These are phyloP conservation scores for Alternaria metachromatica DNA, from an alignment of 2,329 filamentous ascomycete species.

Conservation along the genomic window DNA sequence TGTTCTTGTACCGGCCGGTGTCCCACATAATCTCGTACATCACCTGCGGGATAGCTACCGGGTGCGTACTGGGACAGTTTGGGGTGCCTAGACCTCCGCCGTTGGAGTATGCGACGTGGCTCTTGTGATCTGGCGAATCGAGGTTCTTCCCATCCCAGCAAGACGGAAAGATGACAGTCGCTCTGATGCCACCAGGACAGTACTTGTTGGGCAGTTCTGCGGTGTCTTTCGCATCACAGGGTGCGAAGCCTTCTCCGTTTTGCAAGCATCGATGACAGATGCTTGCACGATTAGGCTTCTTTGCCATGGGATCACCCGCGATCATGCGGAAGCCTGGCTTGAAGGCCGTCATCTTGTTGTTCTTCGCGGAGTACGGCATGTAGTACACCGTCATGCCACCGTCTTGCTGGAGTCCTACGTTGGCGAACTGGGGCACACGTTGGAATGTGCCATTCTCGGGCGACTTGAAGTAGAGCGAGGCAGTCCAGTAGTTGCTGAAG, in stretches of 20 bases:
- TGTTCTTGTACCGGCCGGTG: slow-evolving; percentile 38
- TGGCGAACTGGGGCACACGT: slow-evolving; percentile 40
- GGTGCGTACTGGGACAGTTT: slow-evolving; percentile 51
- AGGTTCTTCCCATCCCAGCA: slow-evolving; percentile 70
- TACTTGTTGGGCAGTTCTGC: slow-evolving; percentile 65
- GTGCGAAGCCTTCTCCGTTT: slow-evolving; percentile 27
- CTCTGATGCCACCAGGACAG: slow-evolving; percentile 77
- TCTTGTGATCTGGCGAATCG: slow-evolving; percentile 62
- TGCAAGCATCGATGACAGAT: slow-evolving; percentile 42
- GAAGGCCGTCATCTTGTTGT: slow-evolving; percentile 39
- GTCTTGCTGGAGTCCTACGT: slow-evolving; percentile 38
- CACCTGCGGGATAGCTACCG: slow-evolving; percentile 55
- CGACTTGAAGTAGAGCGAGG: slow-evolving; percentile 40
- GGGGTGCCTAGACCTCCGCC: slow-evolving; percentile 51
- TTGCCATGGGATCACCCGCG: slow-evolving; percentile 31
- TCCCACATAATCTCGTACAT: slow-evolving; percentile 58
- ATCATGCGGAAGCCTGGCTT: slow-evolving; percentile 40
- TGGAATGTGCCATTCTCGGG: slow-evolving; percentile 44
- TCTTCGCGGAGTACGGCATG: slow-evolving; percentile 70
- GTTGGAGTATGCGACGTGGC: slow-evolving; percentile 69
- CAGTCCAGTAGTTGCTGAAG: slow-evolving; percentile 44
- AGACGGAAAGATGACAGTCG: slow-evolving; percentile 73
- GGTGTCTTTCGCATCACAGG: slow-evolving; percentile 34
- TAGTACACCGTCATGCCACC: slow-evolving; percentile 68
- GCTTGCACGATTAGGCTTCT: slow-evolving; percentile 29